Percentiles rank a stretch among this genome's conserved stretches.
Conservation (phyloP, 768 basidiomycete species). For the Mycena floridula region DNA sequence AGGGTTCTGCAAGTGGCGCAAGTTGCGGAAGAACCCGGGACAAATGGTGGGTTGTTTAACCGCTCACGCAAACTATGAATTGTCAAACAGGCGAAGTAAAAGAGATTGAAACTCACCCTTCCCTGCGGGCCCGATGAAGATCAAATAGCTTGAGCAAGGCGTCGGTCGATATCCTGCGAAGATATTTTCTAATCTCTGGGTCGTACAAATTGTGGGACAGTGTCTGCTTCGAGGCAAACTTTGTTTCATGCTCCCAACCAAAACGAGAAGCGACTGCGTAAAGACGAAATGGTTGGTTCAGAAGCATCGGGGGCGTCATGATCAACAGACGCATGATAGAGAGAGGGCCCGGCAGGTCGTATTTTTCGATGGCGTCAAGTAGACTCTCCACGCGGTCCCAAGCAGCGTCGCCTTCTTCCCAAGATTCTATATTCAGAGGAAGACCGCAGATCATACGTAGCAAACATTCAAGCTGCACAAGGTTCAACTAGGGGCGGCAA, state of each 20-base stretch:
- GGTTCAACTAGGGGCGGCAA: no score
- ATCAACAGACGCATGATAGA: slow-evolving; percentile 56
- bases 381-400: slow-evolving; percentile 51
- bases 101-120: slow-evolving; percentile 22
- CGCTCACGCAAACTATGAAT: slow-evolving; percentile 28
- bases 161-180: slow-evolving; percentile 40
- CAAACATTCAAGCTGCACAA: slow-evolving; percentile 51
- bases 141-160: slow-evolving; percentile 50
- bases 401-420: slow-evolving; percentile 33
- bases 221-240: slow-evolving; percentile 46
- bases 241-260: slow-evolving; percentile 53
- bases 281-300: slow-evolving; percentile 43
- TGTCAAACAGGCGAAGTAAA: not conserved
- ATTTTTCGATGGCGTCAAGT: slow-evolving; percentile 62
- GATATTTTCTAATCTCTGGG: slow-evolving; percentile 33
- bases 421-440: slow-evolving; percentile 23
- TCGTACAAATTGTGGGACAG: slow-evolving; percentile 48
- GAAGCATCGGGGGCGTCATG: slow-evolving; percentile 43
- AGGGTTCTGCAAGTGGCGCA: slow-evolving; percentile 44
- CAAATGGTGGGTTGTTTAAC: slow-evolving; percentile 54
- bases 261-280: slow-evolving; percentile 52
- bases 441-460: slow-evolving; percentile 60
- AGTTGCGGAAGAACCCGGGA: slow-evolving; percentile 34
- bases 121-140: slow-evolving; percentile 48
- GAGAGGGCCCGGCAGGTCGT: slow-evolving; percentile 61